Percentiles rank a stretch among this genome's conserved stretches.
Evolutionary conservation across 805 yeast genomes (phyloP).

Genomic region (Wickerhamomyces chambardii): DNA sequence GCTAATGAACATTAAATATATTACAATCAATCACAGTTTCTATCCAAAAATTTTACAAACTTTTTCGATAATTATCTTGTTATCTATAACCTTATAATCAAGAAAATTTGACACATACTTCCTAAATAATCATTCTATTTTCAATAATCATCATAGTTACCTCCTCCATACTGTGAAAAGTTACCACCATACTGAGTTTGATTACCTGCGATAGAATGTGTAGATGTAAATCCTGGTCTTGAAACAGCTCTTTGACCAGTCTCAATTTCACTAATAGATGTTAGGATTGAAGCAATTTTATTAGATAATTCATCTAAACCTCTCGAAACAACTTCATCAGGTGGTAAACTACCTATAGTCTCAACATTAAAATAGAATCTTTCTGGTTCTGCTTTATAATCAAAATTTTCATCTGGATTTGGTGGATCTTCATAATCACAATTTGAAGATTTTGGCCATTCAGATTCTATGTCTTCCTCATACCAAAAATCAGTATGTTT

Average conservation of each 20-base stretch:
- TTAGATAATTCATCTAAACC: conserved; percentile 81
- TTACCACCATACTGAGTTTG: conserved; percentile 25
- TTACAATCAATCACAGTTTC: too few species aligned
- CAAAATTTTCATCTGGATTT: conserved; percentile 76
- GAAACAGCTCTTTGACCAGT: conserved; percentile 39
- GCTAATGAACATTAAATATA: too few species aligned
- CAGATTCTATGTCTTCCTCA: conserved; percentile 78
- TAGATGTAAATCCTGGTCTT: conserved; percentile 19
- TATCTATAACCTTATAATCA: too few species aligned
- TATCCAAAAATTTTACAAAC: too few species aligned
- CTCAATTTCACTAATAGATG: conserved; percentile 47
- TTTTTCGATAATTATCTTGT: too few species aligned
- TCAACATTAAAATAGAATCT: conserved; percentile 86
- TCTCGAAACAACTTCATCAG: conserved; percentile 81
- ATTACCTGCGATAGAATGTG: too few species aligned
- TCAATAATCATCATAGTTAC: conserved; percentile 4
- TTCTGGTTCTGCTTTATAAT: conserved; percentile 73
- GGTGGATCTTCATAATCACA: conserved; percentile 97
- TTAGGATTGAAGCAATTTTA: conserved; percentile 81
- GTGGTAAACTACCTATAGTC: conserved; percentile 82
- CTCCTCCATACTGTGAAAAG: conserved; percentile 10
- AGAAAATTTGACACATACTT: background rate
- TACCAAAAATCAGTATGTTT: conserved; percentile 96
- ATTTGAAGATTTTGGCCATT: conserved; percentile 90
- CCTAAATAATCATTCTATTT: background rate